Conservation (phyloP, 2,329 filamentous ascomycete species). For the Penicillium griseofulvum region DNA sequence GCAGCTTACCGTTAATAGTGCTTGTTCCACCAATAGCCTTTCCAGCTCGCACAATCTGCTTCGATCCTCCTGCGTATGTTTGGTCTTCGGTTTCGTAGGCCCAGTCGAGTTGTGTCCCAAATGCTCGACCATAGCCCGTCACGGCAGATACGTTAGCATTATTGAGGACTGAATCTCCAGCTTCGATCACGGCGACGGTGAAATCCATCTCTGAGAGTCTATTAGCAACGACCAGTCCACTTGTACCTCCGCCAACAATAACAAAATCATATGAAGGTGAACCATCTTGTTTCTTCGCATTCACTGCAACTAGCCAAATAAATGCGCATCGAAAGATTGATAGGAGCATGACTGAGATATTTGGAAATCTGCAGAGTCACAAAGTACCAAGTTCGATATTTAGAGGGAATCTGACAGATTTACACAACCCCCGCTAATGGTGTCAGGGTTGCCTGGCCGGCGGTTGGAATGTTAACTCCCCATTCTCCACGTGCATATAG, state of each 20-base stretch:
- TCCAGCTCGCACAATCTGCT: slow-evolving; percentile 39
- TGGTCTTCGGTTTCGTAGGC: slow-evolving; percentile 42
- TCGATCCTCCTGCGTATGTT: slow-evolving; percentile 36
- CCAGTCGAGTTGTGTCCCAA: slow-evolving; percentile 44
- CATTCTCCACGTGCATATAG: background rate
- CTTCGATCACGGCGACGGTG: slow-evolving; percentile 34
- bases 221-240: slow-evolving; percentile 38
- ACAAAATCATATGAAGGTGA: slow-evolving; percentile 32
- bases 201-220: slow-evolving; percentile 33
- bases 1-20: slow-evolving; percentile 42
- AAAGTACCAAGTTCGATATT: background rate
- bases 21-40: slow-evolving; percentile 47
- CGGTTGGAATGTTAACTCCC: background rate
- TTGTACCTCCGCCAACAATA: slow-evolving; percentile 37
- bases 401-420: background rate
- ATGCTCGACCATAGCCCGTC: slow-evolving; percentile 26
- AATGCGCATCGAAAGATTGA: slow-evolving; percentile 1
- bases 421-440: too few relatives aligned
- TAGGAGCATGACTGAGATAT: background rate
- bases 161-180: slow-evolving; percentile 30
- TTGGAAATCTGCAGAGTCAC: background rate
- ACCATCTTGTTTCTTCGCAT: slow-evolving; percentile 9
- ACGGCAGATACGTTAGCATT: slow-evolving; percentile 31
- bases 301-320: slow-evolving; percentile 9
- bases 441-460: background rate